phyloP scores from a whole-genome alignment of 371 early-diverging fungal species.

The Mortierella sp. region DNA sequence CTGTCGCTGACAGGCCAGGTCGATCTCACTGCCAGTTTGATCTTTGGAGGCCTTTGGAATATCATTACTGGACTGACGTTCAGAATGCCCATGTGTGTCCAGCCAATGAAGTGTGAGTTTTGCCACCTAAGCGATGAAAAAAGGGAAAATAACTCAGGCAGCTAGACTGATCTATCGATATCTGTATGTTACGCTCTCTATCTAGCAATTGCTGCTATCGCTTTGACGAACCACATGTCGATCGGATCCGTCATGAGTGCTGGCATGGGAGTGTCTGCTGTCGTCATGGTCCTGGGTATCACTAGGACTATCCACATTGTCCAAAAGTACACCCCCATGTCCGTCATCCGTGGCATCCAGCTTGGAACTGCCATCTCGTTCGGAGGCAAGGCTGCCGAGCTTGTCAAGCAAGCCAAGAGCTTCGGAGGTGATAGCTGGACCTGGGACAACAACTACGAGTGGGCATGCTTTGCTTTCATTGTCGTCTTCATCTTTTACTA shows the following conservation, averaged over 20 bases:
- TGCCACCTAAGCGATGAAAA: too few relatives aligned
- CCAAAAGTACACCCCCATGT: conserved; percentile 76
- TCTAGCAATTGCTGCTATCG: conserved; percentile 87
- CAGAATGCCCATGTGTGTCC: conserved; percentile 88
- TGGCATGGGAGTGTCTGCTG: conserved; percentile 77
- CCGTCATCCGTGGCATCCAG: conserved; percentile 90
- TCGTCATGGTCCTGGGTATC: conserved; percentile 75
- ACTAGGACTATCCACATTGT: conserved; percentile 81
- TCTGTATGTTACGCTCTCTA: conserved; percentile 12
- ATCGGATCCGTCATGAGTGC: conserved; percentile 81
- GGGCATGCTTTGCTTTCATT: conserved; percentile 75
- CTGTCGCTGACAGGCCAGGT: conserved; percentile 80
- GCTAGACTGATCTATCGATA: neutral
- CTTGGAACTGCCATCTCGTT: conserved; percentile 86
- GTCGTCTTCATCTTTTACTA: conserved; percentile 78
- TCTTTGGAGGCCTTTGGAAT: conserved; percentile 92
- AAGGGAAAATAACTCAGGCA: too few relatives aligned
- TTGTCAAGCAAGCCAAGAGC: conserved; percentile 57
- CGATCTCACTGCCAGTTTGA: conserved; percentile 81
- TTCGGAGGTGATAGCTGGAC: conserved; percentile 61
- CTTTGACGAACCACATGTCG: conserved; percentile 76
- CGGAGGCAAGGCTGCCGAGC: conserved; percentile 76
- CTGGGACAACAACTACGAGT: conserved; percentile 85
- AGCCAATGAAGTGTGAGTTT: conserved; percentile 83
- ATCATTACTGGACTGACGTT: conserved; percentile 82